Base-by-base conservation (phyloP, 192 early-diverging fungal species). In the Podila minutissima region DNA sequence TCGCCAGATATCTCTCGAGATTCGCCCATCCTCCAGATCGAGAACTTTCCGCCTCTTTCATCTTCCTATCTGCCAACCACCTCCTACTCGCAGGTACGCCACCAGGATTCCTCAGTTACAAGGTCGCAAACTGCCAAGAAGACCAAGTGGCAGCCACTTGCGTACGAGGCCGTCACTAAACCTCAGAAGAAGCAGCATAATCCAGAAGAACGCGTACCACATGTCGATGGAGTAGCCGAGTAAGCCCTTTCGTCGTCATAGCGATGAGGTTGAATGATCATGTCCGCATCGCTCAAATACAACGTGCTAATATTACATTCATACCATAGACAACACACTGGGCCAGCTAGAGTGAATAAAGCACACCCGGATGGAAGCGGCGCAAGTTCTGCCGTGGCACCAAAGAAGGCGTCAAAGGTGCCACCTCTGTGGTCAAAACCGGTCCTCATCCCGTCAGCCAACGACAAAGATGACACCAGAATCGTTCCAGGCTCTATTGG, bases 21-120 rank as follows among this genome's bases (percentile, higher is more conserved):
- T 7, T 20, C 2, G 6, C 3, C 17, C 53, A 55, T 24, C n/a
- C 24, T 60, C 67, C 7, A 24, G 22, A 19, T 31, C 33, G 20
- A 72, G 8, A 72, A 38, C 28, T 72, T 72, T 37, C 71, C 71
- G 7, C 63, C 71, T 31, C 71, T 72, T 32, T 51, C 63, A 31
- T 64, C 61, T 22, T 15, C 50, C 48, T 10, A n/a, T 55, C 24
- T 55, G n/a, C 53, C 20, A 12, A 55, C 53, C 24, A 12, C 11
- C 1, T 10, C 53, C 24, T 9, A 24, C 8, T 0, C 53, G 1
- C 53, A 24, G 12, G n/a, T 24, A 3, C 1, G 0, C 0, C 10
- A 37, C 35, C 35, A 37, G 9, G 53, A 55, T 20, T 17, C 1
- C 11, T 55, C 22, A 55, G 4, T 2, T 17, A 55, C 24, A 12